Base-by-base conservation (phyloP, 108 stramenopile genomes). In the Stephanodiscus triporus region DNA sequence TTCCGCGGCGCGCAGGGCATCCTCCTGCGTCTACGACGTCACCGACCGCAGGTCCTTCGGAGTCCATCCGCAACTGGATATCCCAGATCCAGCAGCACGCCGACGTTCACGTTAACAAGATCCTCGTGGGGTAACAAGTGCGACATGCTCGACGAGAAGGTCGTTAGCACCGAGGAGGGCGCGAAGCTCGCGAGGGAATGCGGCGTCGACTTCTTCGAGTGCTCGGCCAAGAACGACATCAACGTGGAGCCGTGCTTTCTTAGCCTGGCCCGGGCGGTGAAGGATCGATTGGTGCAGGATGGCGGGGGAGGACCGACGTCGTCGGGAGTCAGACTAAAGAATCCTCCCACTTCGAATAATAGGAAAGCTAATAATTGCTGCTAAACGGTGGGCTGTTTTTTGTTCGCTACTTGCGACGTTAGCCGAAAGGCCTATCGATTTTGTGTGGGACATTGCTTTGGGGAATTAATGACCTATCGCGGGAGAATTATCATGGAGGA, bases 91-190 rank as follows among this genome's bases (percentile, higher is more conserved):
- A 97, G 83, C 90, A 96, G 68, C 97, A 98, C 72, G 97, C 97
- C 8, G 97, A 96, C 55, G 93, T 94, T n/a, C 91, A 97, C 64
- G 96, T 96, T 53, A 95, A 93, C 86, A 98, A 96, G 73, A 94
- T 99, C 66, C 72, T 99, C 68, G 91, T 99, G 30, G 99, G 98
- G 29, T n/a, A 99, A 99, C 95, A 99, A 99, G 87, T 97, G 96
- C 83, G 99, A 99, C 86, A 96, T 96, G 95, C 70, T 89, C 11
- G 88, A 95, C 63, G 93, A 96, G 63, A 91, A 97, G 86, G 95
- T 93, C 16, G 97, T 99, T 51, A 89, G 88, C 50, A 95, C 91
- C 30, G 94, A 97, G 80, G 98, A 98, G 80, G 99, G 97, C 58
- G 76, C 86, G 62, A 88, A 87, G 69, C 84, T 97, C 53, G 99